Percentiles rank a stretch among this genome's conserved stretches.
Conservation (phyloP, 2,329 filamentous ascomycete species). For the Aspergillus fumigatus region DNA sequence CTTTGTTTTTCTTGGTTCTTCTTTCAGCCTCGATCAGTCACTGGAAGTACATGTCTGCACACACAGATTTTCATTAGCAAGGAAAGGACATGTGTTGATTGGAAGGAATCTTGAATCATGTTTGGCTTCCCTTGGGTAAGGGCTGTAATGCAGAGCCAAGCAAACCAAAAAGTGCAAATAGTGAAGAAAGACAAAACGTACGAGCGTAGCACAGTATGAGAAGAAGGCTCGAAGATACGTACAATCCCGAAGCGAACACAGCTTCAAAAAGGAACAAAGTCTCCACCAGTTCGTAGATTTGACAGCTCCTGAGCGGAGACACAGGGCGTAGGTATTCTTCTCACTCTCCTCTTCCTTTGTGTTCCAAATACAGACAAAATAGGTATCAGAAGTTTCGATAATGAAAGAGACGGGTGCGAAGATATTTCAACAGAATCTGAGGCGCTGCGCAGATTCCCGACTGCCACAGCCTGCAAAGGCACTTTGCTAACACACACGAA, state of each 20-base stretch:
- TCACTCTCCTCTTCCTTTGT: slow-evolving; percentile 8
- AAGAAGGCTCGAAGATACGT: slow-evolving; percentile 35
- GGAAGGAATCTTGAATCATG: neutral
- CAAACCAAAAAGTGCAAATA: slow-evolving; percentile 1
- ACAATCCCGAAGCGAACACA: slow-evolving; percentile 34
- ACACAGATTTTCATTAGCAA: slow-evolving; percentile 37
- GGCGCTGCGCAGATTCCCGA: slow-evolving; percentile 14
- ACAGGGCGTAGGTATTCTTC: slow-evolving; percentile 17
- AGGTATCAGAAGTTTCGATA: slow-evolving; percentile 12
- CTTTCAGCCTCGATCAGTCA: slow-evolving; percentile 28
- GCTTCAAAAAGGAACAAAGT: slow-evolving; percentile 22
- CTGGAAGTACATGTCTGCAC: slow-evolving; percentile 43
- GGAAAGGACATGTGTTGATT: slow-evolving; percentile 12
- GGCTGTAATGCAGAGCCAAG: neutral
- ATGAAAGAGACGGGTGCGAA: slow-evolving; percentile 14
- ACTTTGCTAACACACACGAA: slow-evolving; percentile 16
- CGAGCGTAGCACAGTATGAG: slow-evolving; percentile 4
- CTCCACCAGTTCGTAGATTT: slow-evolving; percentile 14
- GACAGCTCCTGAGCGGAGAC: slow-evolving; percentile 15
- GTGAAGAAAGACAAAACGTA: slow-evolving; percentile 13
- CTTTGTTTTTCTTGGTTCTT: slow-evolving; percentile 23
- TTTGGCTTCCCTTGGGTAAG: neutral
- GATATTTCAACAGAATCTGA: slow-evolving; percentile 21
- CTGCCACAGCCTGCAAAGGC: slow-evolving; percentile 20
- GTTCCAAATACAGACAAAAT: slow-evolving; percentile 26